Percentiles rank a stretch among this genome's conserved stretches.
These are phyloP conservation scores for Annona cherimola DNA, from an alignment of 164 flowering plant genomes.

Conservation along the genomic window DNA sequence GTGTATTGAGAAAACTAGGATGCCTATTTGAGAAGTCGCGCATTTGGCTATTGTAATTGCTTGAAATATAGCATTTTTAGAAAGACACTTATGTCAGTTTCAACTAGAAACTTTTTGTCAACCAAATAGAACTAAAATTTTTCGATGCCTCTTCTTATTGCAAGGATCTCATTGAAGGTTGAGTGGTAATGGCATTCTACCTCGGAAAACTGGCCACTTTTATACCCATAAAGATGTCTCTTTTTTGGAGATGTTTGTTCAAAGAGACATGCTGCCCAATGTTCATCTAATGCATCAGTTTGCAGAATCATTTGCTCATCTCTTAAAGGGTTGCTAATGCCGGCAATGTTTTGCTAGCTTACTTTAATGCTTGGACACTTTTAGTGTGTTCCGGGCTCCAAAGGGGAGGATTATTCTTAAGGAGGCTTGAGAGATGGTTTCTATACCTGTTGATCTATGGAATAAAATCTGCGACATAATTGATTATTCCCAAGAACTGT, in stretches of 20 bases:
- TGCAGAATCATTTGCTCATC: background rate
- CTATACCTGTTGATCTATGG: background rate
- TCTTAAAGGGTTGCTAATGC: background rate
- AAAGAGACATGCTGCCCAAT: background rate
- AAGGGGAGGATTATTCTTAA: background rate
- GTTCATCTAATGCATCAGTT: background rate
- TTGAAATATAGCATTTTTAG: background rate
- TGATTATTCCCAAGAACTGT: background rate
- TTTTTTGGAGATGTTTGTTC: background rate
- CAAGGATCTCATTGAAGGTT: background rate
- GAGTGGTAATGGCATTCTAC: background rate
- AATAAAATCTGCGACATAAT: background rate
- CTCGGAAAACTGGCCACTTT: background rate
- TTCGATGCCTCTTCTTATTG: background rate
- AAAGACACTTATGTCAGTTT: background rate
- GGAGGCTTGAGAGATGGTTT: background rate
- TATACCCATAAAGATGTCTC: background rate
- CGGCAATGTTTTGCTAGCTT: background rate
- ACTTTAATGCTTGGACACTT: background rate
- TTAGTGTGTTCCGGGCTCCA: background rate
- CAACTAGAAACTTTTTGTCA: background rate
- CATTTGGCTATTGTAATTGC: background rate
- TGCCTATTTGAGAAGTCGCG: background rate
- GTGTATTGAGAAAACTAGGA: background rate
- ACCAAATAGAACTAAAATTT: background rate